Evolutionary conservation across 371 early-diverging fungal genomes (phyloP), one percentile per base, ranked within the genome.

Genomic region (Nematocida displodere): DNA sequence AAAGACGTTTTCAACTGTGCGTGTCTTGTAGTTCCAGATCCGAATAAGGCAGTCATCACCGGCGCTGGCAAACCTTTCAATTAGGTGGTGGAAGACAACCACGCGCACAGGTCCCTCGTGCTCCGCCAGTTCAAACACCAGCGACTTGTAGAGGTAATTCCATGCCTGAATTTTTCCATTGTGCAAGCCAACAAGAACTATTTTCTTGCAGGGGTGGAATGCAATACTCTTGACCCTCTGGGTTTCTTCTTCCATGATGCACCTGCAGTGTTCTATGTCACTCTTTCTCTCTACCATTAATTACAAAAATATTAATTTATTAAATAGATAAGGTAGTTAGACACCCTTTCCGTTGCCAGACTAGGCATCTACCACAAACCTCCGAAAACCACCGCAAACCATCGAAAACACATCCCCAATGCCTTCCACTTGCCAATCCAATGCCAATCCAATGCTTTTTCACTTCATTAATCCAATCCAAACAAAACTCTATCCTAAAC

Each of bases 31-130:
- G 85, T 93, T 93, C 95, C 95, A 99, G n/a, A 99, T 90, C 82
- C 94, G 93, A 81, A 97, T 91, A 81, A 93, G 91, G 86, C 91
- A 91, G 85, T 99, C 99, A 83, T 99, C 99, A 66, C 96, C 99
- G 42, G 92, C 96, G 46, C 92, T 92, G 15, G 92, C 95, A 85
- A 99, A 97, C 11, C 97, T 83, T 37, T 95, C 92, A 78, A 95
- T 94, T 3, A 91, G 89, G 11, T 92, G 92, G 81, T 99, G 97
- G 82, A 99, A 97, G 31, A 91, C 87, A 62, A 97, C 88, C 24
- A 93, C 93, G 61, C 98, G 90, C 24, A 99, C 95, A 52, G 97
- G 96, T 3, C 97, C 96, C 86, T 94, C 93, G 82, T 97, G 96
- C 80, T 95, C 97, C 66, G 92, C 91, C 82, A 95, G 94, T 46